Evolutionary conservation across 75 land plant species (phyloP).

Genomic region (Gnetum montanum): DNA sequence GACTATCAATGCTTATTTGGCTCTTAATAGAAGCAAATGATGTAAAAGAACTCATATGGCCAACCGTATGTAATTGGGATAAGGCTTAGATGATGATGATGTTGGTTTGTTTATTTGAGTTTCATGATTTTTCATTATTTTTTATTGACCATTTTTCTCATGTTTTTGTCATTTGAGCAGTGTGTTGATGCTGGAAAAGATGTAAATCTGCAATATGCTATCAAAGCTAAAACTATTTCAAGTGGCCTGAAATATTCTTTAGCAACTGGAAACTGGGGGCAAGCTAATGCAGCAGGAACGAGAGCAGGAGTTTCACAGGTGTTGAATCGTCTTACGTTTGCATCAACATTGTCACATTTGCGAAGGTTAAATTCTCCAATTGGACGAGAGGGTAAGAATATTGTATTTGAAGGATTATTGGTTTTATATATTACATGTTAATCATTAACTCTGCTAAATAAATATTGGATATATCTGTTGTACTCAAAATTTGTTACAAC

Average conservation of each 20-base stretch:
- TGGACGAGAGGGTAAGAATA: constrained; percentile 88
- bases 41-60: no score
- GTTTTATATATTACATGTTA: not conserved
- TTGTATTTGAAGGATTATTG: no score
- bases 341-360: constrained; percentile 93
- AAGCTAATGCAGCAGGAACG: constrained; percentile 96
- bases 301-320: constrained; percentile 99
- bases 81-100: no score
- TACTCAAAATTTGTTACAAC: no score
- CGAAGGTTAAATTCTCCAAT: constrained; percentile 98
- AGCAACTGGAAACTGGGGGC: constrained; percentile 99
- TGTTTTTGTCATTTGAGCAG: constrained; percentile 21
- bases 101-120: not conserved
- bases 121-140: constrained; percentile 4
- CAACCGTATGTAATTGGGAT: no score
- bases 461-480: no score
- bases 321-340: constrained; percentile 94
- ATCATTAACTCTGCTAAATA: no score
- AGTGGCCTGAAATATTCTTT: constrained; percentile 98
- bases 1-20: no score
- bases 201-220: constrained; percentile 94
- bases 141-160: not conserved
- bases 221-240: constrained; percentile 98
- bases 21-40: no score
- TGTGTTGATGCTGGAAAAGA: constrained; percentile 99